Base-by-base conservation (phyloP, 2,329 filamentous ascomycete genomes). In the Hypoxylon sp. region DNA sequence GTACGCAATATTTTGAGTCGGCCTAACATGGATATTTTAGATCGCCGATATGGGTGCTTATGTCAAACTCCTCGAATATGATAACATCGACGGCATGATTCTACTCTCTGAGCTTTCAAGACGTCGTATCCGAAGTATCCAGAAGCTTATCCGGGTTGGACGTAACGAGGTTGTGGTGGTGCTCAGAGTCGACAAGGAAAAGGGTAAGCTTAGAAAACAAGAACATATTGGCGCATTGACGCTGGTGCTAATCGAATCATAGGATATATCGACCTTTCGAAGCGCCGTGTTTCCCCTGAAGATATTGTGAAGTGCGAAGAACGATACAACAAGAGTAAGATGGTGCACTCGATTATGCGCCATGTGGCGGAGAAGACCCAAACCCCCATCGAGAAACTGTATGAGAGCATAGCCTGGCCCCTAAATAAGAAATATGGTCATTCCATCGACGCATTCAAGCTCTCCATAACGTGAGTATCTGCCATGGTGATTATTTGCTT, bases 21-120 rank as follows among this genome's bases (percentile, higher is more conserved):
- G 46, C 65, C 68, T 75, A 71, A 75, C 71, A 38, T 43, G 38
- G 38, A 21, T 59, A 56, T 30, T 61, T 53, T 75, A 96, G 92
- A 99, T 99, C 80, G 96, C 96, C 81, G 97, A 99, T 84, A 99
- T 99, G 97, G 96, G 96, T 82, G 96, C 97, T 77, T 99, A 99
- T 82, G 97, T 99, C 79, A 99, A 99, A 85, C 91, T 99, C 62
- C 91, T 99, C 76, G 96, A 99, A 85, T 99, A 99, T 84, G 96
- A 99, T 84, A 98, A 98, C 85, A 99, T 99, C 78, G 97, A 99
- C 80, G 96, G 96, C 89, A 99, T 99, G 97, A 99, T 99, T 78
- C 86, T 99, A 74, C 93, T 99, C 73, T 97, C 93, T 77, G 96
- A 99, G 83, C 89, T 99, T 72, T 99, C 97, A 66, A 90, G 96